Percentiles rank a stretch among this genome's conserved stretches.
These are phyloP conservation scores for Nelumbo lutea DNA, from an alignment of 164 flowering plant species.

Conservation along the genomic window DNA sequence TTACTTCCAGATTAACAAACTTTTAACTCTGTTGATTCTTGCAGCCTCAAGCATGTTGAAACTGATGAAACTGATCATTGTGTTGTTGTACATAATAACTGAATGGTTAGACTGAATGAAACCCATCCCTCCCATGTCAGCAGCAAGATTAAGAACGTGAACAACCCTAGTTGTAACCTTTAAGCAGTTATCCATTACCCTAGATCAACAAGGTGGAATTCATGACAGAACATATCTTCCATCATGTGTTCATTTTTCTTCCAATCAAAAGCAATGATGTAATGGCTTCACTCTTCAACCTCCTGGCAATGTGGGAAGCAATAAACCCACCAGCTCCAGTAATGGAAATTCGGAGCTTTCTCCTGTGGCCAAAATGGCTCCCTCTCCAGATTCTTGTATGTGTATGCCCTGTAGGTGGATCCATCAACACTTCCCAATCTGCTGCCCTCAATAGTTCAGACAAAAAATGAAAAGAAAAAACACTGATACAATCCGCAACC, in stretches of 20 bases:
- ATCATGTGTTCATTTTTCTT: constrained; percentile 99
- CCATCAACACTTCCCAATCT: constrained; percentile 76
- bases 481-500: no score
- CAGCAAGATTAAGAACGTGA: constrained; percentile 98
- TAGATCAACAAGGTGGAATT: constrained; percentile 94
- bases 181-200: constrained; percentile 97
- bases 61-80: constrained; percentile 99
- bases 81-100: constrained; percentile 94
- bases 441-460: constrained; percentile 7
- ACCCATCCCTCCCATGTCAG: constrained; percentile 99
- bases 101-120: constrained; percentile 99
- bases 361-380: constrained; percentile 93
- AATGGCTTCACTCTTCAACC: constrained; percentile 91
- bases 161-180: constrained; percentile 81
- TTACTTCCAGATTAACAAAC: constrained; percentile 28
- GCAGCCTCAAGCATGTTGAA: constrained; percentile 96
- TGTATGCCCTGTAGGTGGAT: constrained; percentile 63
- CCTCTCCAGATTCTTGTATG: constrained; percentile 79
- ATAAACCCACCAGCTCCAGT: constrained; percentile 99
- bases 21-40: constrained; percentile 84
- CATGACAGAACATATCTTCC: constrained; percentile 96
- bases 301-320: constrained; percentile 94
- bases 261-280: constrained; percentile 98
- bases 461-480: neutral
- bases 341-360: constrained; percentile 79